Base-by-base conservation (phyloP, 2,329 filamentous ascomycete species). In the Fusarium odoratissimum region DNA sequence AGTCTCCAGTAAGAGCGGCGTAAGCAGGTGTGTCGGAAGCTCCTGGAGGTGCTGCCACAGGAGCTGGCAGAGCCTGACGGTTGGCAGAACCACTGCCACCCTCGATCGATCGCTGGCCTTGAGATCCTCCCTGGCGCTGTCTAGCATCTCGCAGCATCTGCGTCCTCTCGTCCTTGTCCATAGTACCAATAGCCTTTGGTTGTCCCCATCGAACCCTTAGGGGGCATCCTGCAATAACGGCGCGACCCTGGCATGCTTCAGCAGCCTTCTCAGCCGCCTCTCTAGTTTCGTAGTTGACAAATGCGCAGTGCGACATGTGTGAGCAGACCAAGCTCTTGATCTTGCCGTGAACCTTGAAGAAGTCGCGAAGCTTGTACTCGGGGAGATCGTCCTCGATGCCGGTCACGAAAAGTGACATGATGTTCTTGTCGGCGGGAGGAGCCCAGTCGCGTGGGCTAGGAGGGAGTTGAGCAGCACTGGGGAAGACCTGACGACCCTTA, bases 351-450 rank as follows among this genome's bases (percentile, higher is more conserved):
- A 90, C 89, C 68, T 94, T 91, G 85, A 99, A 99, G 82, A 97
- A 96, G 5, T 94, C 92, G 52, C 96, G 93, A 31, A 99, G 87
- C 77, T 95, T 95, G 82, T 95, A 91, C 82, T 99, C 96, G 5
- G 95, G 95, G 11, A 99, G 86, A 78, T 99, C 96, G 79, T 99
- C 96, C 82, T 99, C 96, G 5, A 99, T 91, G 13, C 96, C 97
- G 0, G 95, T 98, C 35, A 98, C 89, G 79, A 99, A 99, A 0
- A 99, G 88, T 0, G 95, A 98, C 77, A 94, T 97, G 79, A 99
- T 92, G 67, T 93, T 96, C 62, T 86, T 89, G 79, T 99, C 95
- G 6, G 89, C 84, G 0, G 96, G 97, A 0, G 96, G 96, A 5
- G 92, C 82, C 83, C 95, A 97, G 82, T 99, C 96, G 78, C 94